Percentiles rank a stretch among this genome's conserved stretches.
Evolutionary conservation across 228 moss, liverwort and hornwort species (phyloP).

Genomic region (Sphagnum magellanicum): DNA sequence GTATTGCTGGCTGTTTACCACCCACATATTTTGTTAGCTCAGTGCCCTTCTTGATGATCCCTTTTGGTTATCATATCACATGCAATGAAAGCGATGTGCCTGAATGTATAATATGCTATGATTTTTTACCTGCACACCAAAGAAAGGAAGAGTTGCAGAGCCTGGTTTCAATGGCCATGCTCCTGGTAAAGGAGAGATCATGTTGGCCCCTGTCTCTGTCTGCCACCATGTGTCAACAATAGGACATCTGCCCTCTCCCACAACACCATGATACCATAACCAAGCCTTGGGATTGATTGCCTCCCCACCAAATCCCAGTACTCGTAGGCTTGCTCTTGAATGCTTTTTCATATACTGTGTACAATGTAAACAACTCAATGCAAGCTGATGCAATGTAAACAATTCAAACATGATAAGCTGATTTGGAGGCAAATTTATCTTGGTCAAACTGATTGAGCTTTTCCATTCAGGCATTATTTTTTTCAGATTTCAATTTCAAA

Average conservation of each 20-base stretch:
- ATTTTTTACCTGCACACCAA: slow-evolving; percentile 36
- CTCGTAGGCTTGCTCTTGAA: slow-evolving; percentile 28
- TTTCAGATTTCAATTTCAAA: no score
- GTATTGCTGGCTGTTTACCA: slow-evolving; percentile 31
- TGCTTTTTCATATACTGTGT: slow-evolving; percentile 20
- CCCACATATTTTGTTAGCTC: background rate
- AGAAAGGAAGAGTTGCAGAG: slow-evolving; percentile 42
- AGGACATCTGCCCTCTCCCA: slow-evolving; percentile 33
- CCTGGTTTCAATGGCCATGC: slow-evolving; percentile 55
- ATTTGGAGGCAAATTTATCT: no score
- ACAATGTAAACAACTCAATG: background rate
- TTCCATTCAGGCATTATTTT: no score
- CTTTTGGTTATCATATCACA: no score
- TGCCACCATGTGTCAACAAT: slow-evolving; percentile 53
- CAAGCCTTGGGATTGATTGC: slow-evolving; percentile 38
- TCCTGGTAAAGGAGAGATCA: slow-evolving; percentile 36
- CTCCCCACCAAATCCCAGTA: slow-evolving; percentile 40
- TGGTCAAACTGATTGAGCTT: no score
- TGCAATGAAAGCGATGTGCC: no score
- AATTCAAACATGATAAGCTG: no score
- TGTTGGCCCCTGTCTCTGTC: slow-evolving; percentile 44
- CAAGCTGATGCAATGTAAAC: no score
- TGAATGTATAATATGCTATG: no score
- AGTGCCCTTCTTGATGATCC: no score
- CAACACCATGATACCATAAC: slow-evolving; percentile 37